Evolutionary conservation across 73 alveolate genomes (phyloP), one percentile per base, ranked within the genome.

Genomic region (Urostyla sp.): DNA sequence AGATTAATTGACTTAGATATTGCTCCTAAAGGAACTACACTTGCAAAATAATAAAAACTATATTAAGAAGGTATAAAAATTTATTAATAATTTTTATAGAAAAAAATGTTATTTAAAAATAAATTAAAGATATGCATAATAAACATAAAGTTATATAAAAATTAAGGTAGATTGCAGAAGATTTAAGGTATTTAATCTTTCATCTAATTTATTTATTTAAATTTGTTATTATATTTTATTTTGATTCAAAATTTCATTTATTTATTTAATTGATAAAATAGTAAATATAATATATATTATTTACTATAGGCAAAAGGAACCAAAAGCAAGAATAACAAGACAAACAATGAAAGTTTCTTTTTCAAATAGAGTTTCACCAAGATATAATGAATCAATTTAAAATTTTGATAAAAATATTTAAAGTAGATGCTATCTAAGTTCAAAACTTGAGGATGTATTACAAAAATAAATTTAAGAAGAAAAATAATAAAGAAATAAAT

Each of bases 371-470:
- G 5, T 20, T 27, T 37, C 79, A 13, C 79, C 79, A 0, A 63
- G 61, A 26, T 32, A 43, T 2, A 60, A 63, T 26, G 21, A 46
- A 1, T 43, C 44, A 37, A 60, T 63, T 10, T 63, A 63, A 26
- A 60, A 63, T 63, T 63, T 43, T 24, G 10, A 43, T 3, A 63
- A 63, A 40, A 63, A 32, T 21, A 60, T n/a, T n/a, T n/a, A 63
- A 31, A 63, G 44, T 44, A 63, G 44, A 43, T 63, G 79, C 79
- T 63, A 63, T 63, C 37, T 63, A 60, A 63, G 79, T 28, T 63
- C 79, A 5, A 40, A 63, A 37, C 23, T 63, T 7, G 79, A 63
- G 61, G 21, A 21, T 15, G 79, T 60, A 38, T 57, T 63, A 4
- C 32, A 43, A 8, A 32, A 63, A 26, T 63, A 63, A 23, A 43